Base-by-base conservation (phyloP, 1,139 yeast genomes). In the Suhomyces bokatorum region DNA sequence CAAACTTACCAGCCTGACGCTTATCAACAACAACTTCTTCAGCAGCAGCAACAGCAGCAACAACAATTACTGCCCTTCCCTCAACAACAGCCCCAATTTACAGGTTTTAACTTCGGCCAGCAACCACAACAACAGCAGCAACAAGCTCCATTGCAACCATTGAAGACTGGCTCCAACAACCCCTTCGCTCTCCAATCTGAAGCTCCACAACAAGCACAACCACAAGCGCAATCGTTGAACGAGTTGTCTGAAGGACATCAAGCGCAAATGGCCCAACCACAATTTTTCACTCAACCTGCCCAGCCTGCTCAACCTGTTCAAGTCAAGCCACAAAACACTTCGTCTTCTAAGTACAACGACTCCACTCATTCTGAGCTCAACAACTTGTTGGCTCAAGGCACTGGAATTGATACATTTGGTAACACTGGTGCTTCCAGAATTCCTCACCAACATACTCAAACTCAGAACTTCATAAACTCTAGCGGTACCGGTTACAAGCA, bases 381-480 rank as follows among this genome's bases (percentile, higher is more conserved):
- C 66, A 78, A 79, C 48, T 72, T 91, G 47, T 75, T 91, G 53
- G 87, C 95, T 11, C 81, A 84, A 44, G 97, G 97, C 32, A 87
- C 96, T 0, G 98, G 97, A 20, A 73, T 90, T 46, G 99, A 93
- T 66, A 91, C 98, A 0, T 93, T 88, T 65, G 99, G 99, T 66
- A 93, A 93, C 64, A 85, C 89, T 6, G 99, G 99, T 43, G 87
- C 85, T 13, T 69, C 84, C 26, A 83, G 97, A 69, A 80, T 93
- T 47, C 96, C 98, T 11, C 95, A 96, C 43, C 98, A 93, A 60
- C 95, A 87, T 63, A 91, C 98, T 1, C 81, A 80, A 54, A 82
- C 95, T 8, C 83, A 85, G 14, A 83, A 80, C 16, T 90, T 89
- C 61, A 78, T 91, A 57, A 89, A 87, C 64, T 87, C 97, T 13